Conservation (phyloP, 1,139 yeast genomes). For the Saccharomyces pastorianus region DNA sequence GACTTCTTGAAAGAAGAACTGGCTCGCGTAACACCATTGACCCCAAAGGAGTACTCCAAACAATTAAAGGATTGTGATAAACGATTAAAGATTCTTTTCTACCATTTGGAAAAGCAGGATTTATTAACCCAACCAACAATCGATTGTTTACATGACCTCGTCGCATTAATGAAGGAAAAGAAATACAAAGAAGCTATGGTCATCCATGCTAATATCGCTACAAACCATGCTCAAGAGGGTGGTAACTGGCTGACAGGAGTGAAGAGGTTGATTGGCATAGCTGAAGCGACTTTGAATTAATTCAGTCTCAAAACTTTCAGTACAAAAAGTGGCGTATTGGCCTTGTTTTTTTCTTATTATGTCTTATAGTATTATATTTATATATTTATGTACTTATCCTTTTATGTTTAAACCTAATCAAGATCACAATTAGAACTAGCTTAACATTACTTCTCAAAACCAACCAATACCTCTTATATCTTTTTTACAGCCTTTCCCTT, state of each 20-base stretch:
- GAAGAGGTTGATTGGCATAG: conserved; percentile 77
- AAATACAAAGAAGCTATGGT: conserved; percentile 57
- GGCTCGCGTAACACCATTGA: conserved; percentile 56
- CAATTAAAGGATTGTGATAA: conserved; percentile 79
- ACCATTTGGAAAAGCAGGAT: conserved; percentile 71
- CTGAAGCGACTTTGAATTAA: conserved; percentile 31
- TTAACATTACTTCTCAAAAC: background rate
- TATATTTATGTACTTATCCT: background rate
- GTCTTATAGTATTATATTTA: background rate
- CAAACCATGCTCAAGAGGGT: conserved; percentile 62
- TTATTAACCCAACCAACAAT: conserved; percentile 52
- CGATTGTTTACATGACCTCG: conserved; percentile 44
- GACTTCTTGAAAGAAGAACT: conserved; percentile 47
- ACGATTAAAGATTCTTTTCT: conserved; percentile 68
- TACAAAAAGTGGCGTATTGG: background rate
- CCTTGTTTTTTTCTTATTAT: background rate
- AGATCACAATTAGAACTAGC: background rate
- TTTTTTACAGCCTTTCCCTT: background rate
- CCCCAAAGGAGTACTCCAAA: conserved; percentile 66
- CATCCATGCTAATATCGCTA: conserved; percentile 51
- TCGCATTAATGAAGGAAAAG: conserved; percentile 43
- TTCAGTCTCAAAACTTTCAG: background rate
- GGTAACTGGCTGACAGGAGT: conserved; percentile 95
- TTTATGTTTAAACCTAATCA: background rate
- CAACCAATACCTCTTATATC: background rate